These are phyloP conservation scores for Volvariella surrecta DNA, from an alignment of 1,284 basidiomycete species.

Conservation along the genomic window DNA sequence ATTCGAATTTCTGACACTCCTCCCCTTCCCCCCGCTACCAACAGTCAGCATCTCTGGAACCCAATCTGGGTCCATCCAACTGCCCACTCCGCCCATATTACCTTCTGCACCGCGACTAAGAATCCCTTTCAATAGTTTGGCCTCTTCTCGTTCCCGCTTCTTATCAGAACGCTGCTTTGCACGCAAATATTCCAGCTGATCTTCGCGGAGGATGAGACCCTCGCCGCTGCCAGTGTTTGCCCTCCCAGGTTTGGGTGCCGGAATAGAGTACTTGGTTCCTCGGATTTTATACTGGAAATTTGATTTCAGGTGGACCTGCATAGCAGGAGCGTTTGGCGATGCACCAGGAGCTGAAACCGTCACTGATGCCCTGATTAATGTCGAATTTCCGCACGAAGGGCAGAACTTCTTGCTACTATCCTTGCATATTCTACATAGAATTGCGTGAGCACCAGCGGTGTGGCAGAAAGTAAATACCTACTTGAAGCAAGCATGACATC, in stretches of 20 bases:
- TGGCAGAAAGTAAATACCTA: slow-evolving; percentile 35
- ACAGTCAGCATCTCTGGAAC: slow-evolving; percentile 78
- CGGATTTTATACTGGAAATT: slow-evolving; percentile 94
- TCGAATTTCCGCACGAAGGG: slow-evolving; percentile 92
- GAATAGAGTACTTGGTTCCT: slow-evolving; percentile 92
- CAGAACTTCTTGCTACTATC: slow-evolving; percentile 95
- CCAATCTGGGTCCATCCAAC: slow-evolving; percentile 97
- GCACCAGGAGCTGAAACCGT: slow-evolving; percentile 68
- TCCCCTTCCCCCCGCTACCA: slow-evolving; percentile 67
- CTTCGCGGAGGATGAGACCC: slow-evolving; percentile 83
- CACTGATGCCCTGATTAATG: slow-evolving; percentile 87
- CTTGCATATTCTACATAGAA: slow-evolving; percentile 77
- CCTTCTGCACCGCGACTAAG: slow-evolving; percentile 37
- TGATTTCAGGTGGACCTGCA: slow-evolving; percentile 85
- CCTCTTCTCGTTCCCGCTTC: slow-evolving; percentile 72
- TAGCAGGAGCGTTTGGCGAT: slow-evolving; percentile 46
- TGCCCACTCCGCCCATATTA: slow-evolving; percentile 48
- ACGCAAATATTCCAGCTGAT: slow-evolving; percentile 80
- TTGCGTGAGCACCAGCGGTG: slow-evolving; percentile 1
- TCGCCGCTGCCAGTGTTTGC: slow-evolving; percentile 77
- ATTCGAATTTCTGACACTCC: slow-evolving; percentile 39
- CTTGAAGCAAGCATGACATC: slow-evolving; percentile 99
- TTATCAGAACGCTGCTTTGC: slow-evolving; percentile 72
- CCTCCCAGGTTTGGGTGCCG: slow-evolving; percentile 83
- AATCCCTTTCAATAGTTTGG: slow-evolving; percentile 59